Percentiles rank a stretch among this genome's conserved stretches.
Conservation (phyloP, 2,329 filamentous ascomycete species). For the Cytospora paraplurivora region DNA sequence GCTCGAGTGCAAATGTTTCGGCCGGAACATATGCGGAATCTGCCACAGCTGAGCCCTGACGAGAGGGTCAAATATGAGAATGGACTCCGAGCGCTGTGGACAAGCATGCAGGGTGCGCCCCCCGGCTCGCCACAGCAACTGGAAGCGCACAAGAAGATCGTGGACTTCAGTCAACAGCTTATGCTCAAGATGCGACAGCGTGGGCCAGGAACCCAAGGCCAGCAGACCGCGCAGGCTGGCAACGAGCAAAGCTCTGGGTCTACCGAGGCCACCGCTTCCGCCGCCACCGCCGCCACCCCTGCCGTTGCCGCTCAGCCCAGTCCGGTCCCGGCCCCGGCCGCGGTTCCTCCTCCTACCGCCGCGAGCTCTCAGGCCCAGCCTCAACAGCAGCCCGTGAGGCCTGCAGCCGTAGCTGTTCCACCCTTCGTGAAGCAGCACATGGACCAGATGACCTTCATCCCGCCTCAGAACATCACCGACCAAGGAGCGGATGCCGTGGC, state of each 20-base stretch:
- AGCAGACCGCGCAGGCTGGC: slow-evolving; percentile 29
- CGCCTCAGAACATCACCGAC: slow-evolving; percentile 46
- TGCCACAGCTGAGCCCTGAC: slow-evolving; percentile 53
- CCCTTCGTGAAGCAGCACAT: slow-evolving; percentile 51
- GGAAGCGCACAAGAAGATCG: slow-evolving; percentile 58
- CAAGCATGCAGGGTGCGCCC: slow-evolving; percentile 50
- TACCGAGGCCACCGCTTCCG: slow-evolving; percentile 11
- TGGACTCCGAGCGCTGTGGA: slow-evolving; percentile 58
- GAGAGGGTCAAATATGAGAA: slow-evolving; percentile 62
- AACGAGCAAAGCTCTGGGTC: slow-evolving; percentile 21
- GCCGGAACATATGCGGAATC: slow-evolving; percentile 53
- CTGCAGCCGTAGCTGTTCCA: background rate
- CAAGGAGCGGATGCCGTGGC: slow-evolving; percentile 46
- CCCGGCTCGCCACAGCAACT: slow-evolving; percentile 52
- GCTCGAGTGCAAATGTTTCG: slow-evolving; percentile 46
- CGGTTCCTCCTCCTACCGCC: slow-evolving; percentile 12
- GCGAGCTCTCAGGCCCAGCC: slow-evolving; percentile 20
- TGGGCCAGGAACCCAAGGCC: slow-evolving; percentile 31
- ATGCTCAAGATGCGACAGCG: slow-evolving; percentile 51
- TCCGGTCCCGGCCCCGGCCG: slow-evolving; percentile 16
- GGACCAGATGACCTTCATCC: slow-evolving; percentile 49
- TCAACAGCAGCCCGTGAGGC: slow-evolving; percentile 24
- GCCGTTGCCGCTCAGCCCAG: slow-evolving; percentile 22
- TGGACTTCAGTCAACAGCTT: slow-evolving; percentile 62
- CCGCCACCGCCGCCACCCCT: slow-evolving; percentile 19